phyloP scores from a whole-genome alignment of 768 basidiomycete genomes.

The Lentinula boryana region DNA sequence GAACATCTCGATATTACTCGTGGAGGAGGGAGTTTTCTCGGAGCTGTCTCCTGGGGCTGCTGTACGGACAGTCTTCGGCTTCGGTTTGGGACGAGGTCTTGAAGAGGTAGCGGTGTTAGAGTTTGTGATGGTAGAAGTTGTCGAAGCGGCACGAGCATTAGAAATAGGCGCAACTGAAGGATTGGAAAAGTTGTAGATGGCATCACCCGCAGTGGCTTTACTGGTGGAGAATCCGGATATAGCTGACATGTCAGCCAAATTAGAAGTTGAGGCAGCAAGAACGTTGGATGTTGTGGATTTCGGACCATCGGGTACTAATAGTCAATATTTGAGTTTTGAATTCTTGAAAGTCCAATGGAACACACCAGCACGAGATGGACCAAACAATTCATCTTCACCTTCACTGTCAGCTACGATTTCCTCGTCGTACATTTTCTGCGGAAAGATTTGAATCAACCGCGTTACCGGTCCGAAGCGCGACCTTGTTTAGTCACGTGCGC shows the following conservation, averaged over 20 bases:
- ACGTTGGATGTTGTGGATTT: neutral
- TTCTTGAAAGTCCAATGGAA: neutral
- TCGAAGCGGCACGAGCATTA: neutral
- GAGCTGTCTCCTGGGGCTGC: neutral
- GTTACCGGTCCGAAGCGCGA: neutral
- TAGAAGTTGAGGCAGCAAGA: neutral
- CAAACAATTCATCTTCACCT: conserved; percentile 20
- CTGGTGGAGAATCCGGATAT: neutral
- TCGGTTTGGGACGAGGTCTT: conserved; percentile 2
- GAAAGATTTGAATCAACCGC: neutral
- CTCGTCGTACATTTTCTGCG: conserved; percentile 15
- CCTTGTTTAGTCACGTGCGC: neutral
- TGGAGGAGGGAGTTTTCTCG: neutral
- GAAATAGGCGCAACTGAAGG: neutral
- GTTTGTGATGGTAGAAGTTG: neutral
- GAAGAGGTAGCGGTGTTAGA: neutral
- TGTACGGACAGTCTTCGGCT: neutral
- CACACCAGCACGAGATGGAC: conserved; percentile 2
- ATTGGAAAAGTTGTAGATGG: neutral
- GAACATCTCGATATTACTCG: conserved; percentile 2
- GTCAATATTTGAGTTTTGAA: neutral
- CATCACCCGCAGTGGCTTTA: neutral
- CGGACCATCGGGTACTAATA: neutral
- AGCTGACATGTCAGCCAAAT: conserved; percentile 8
- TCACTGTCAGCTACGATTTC: conserved; percentile 50